Conservation (phyloP, 2,329 filamentous ascomycete genomes). For the Sporothrix dimorphospora region DNA sequence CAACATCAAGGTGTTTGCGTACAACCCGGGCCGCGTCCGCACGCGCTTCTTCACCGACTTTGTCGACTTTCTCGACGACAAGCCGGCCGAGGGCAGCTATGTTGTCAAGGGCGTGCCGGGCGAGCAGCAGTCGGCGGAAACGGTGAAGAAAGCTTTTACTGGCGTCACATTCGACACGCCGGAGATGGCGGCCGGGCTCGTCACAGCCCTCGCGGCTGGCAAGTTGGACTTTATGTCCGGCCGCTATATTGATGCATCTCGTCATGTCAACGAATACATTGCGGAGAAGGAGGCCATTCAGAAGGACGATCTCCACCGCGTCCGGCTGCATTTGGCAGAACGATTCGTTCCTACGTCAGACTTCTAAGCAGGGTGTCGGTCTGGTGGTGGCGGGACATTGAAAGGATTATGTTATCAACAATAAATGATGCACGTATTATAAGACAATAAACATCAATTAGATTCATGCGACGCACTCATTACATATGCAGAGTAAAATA, state of each 20-base stretch:
- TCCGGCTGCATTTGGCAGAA: neutral
- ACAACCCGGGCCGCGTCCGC: neutral
- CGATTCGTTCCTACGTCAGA: neutral
- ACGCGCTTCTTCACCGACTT: neutral
- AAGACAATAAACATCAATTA: too few relatives aligned
- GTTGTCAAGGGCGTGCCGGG: neutral
- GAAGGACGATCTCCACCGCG: neutral
- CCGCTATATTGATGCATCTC: neutral
- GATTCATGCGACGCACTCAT: too few relatives aligned
- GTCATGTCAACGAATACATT: neutral
- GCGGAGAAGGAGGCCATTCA: neutral
- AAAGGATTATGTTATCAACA: too few relatives aligned
- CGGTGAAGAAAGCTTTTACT: neutral
- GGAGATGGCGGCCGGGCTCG: neutral
- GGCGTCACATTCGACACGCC: neutral
- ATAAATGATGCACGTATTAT: too few relatives aligned
- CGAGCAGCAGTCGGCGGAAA: neutral
- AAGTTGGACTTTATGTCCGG: constrained; percentile 9
- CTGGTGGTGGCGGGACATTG: too few relatives aligned
- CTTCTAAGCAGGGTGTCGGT: neutral
- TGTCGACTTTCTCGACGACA: neutral
- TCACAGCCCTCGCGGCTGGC: neutral
- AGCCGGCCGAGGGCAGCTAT: neutral
- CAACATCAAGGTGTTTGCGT: neutral
- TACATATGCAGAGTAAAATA: too few relatives aligned